Evolutionary conservation across 108 stramenopile species (phyloP), one percentile per base, ranked within the genome.

Genomic region (Skeletonema potamos): DNA sequence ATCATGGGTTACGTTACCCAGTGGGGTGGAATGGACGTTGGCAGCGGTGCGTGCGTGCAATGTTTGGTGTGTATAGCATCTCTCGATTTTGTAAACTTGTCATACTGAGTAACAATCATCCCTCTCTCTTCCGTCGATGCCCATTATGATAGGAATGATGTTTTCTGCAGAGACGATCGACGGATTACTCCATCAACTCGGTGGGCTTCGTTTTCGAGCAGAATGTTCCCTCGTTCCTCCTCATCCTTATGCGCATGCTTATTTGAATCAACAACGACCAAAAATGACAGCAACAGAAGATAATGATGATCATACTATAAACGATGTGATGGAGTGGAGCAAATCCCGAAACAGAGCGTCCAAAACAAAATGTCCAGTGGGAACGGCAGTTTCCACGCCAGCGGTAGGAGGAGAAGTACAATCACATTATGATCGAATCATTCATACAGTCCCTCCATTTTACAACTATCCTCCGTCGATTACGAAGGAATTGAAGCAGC

Each of bases 11-110:
- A 84, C 63, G 92, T 92, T 1, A 66, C 80, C 11, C 68, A 74
- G 59, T 92, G 92, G 92, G 89, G 89, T 17, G 87, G 92, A n/a
- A 92, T 92, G 89, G 92, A 92, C 43, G 87, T 89, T 6, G 86
- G 87, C 6, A 64, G 62, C 6, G 87, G 90, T 72, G 37, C 54
- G 66, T 58, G 4, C 13, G n/a, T n/a, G n/a, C n/a, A n/a, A n/a
- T n/a, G n/a, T n/a, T n/a, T n/a, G n/a, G n/a, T n/a, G n/a, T n/a
- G n/a, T n/a, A n/a, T n/a, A n/a, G n/a, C n/a, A n/a, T n/a, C n/a
- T n/a, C n/a, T n/a, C n/a, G n/a, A n/a, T n/a, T n/a, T n/a, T n/a
- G n/a, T n/a, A n/a, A n/a, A n/a, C n/a, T n/a, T n/a, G n/a, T n/a
- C n/a, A n/a, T n/a, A n/a, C n/a, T n/a, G n/a, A n/a, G n/a, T n/a